Conservation (phyloP, 192 early-diverging fungal species). For the Mycoemilia scoparia region DNA sequence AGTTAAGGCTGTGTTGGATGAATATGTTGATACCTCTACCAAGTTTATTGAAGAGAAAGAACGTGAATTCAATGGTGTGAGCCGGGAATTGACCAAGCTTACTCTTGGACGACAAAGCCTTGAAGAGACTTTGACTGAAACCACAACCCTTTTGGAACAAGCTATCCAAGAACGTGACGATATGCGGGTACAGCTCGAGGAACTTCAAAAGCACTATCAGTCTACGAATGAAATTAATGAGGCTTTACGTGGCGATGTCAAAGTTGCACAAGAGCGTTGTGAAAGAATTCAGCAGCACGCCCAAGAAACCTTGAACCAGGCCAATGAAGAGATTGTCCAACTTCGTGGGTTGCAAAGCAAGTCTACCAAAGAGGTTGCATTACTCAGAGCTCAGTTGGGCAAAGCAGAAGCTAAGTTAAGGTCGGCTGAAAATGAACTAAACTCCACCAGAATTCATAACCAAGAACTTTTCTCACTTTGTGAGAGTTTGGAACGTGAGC, state of each 20-base stretch:
- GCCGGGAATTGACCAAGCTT: slow-evolving; percentile 12
- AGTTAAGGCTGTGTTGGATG: slow-evolving; percentile 9
- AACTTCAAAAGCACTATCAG: slow-evolving; percentile 4
- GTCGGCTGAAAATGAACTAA: slow-evolving; percentile 16
- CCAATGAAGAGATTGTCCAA: slow-evolving; percentile 10
- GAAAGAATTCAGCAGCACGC: slow-evolving; percentile 16
- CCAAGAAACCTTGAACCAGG: slow-evolving; percentile 7
- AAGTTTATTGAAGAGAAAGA: slow-evolving; percentile 13
- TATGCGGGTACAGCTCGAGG: slow-evolving; percentile 4
- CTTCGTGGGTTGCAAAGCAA: slow-evolving; percentile 8
- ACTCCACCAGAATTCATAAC: slow-evolving; percentile 20
- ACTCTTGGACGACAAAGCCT: slow-evolving; percentile 16
- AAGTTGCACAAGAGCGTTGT: slow-evolving; percentile 15
- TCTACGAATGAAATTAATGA: slow-evolving; percentile 8
- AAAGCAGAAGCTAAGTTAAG: slow-evolving; percentile 9
- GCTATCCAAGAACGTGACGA: slow-evolving; percentile 9
- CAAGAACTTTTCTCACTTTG: slow-evolving; percentile 18
- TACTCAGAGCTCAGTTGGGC: not conserved
- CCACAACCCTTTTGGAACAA: slow-evolving; percentile 3
- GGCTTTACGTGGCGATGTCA: slow-evolving; percentile 10
- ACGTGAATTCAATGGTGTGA: slow-evolving; percentile 9
- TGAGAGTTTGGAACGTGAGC: slow-evolving; percentile 7
- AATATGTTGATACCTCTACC: slow-evolving; percentile 10
- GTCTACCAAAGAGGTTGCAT: slow-evolving; percentile 2
- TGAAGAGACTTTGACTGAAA: slow-evolving; percentile 9